Evolutionary conservation across 164 flowering plant species (phyloP).

Genomic region (Magnolia officinalis): DNA sequence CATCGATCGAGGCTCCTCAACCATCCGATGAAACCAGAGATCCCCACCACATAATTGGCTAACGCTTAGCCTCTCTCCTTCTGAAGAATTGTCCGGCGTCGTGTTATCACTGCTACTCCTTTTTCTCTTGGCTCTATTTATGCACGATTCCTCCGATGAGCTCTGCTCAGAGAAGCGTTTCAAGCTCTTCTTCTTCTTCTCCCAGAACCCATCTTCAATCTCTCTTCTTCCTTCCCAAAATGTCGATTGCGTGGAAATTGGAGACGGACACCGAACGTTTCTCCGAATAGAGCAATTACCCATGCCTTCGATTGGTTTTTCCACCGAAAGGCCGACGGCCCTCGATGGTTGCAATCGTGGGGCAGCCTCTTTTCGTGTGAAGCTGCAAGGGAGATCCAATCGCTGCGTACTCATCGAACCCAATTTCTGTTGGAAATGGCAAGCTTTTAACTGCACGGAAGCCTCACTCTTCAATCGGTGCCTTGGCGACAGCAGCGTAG

Average conservation of each 20-base stretch:
- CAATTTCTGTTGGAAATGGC: slow-evolving; percentile 43
- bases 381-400: slow-evolving; percentile 75
- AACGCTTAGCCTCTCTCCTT: slow-evolving; percentile 35
- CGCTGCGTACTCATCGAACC: slow-evolving; percentile 90
- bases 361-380: slow-evolving; percentile 55
- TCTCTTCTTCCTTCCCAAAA: slow-evolving; percentile 40
- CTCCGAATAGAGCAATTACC: slow-evolving; percentile 56
- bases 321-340: slow-evolving; percentile 59
- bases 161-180: slow-evolving; percentile 68
- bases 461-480: slow-evolving; percentile 85
- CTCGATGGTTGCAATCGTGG: slow-evolving; percentile 55
- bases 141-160: slow-evolving; percentile 39
- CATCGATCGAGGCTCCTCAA: slow-evolving; percentile 31
- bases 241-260: slow-evolving; percentile 33
- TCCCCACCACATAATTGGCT: slow-evolving; percentile 45
- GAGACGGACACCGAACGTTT: slow-evolving; percentile 51
- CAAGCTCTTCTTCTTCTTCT: slow-evolving; percentile 49
- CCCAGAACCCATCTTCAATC: slow-evolving; percentile 59
- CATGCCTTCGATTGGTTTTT: slow-evolving; percentile 48
- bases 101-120: slow-evolving; percentile 29
- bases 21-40: slow-evolving; percentile 57
- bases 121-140: slow-evolving; percentile 59
- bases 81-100: slow-evolving; percentile 24
- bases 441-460: slow-evolving; percentile 69
- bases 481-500: slow-evolving; percentile 87